A percentile compares a stretch with the other conserved stretches of the same genome.
These are phyloP conservation scores for Coffea humblotiana DNA, from an alignment of 305 asterid genomes.

Conservation along the genomic window DNA sequence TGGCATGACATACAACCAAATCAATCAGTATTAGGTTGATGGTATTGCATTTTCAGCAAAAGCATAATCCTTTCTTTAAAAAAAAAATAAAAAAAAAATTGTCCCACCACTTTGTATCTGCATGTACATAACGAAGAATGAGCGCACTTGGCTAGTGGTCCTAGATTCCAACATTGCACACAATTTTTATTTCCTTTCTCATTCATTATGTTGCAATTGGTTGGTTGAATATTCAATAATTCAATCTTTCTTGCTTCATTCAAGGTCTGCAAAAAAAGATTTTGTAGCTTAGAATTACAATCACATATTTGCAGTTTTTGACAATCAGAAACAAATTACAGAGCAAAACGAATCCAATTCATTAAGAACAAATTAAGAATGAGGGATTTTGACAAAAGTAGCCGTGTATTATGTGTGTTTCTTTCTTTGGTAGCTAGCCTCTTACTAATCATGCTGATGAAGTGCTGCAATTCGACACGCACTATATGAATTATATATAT, in stretches of 20 bases:
- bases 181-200: constrained; percentile 1
- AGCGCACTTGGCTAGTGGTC: neutral
- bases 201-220: neutral
- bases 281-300: neutral
- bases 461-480: neutral
- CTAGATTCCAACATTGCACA: neutral
- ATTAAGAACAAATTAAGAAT: too few species aligned
- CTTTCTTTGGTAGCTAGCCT: neutral
- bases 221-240: neutral
- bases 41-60: neutral
- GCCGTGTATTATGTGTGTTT: neutral
- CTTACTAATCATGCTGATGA: neutral
- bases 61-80: neutral
- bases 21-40: neutral
- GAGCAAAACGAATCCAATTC: neutral
- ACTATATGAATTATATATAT: neutral
- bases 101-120: constrained; percentile 11
- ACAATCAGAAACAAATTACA: neutral
- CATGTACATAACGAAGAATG: neutral
- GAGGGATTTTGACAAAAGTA: too few species aligned
- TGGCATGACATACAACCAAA: constrained; percentile 12
- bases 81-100: neutral
- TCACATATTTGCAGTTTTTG: neutral
- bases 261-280: neutral
- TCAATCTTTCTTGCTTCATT: neutral